Base-by-base conservation (phyloP, 306 rosid genomes). In the Acmispon strigosus region DNA sequence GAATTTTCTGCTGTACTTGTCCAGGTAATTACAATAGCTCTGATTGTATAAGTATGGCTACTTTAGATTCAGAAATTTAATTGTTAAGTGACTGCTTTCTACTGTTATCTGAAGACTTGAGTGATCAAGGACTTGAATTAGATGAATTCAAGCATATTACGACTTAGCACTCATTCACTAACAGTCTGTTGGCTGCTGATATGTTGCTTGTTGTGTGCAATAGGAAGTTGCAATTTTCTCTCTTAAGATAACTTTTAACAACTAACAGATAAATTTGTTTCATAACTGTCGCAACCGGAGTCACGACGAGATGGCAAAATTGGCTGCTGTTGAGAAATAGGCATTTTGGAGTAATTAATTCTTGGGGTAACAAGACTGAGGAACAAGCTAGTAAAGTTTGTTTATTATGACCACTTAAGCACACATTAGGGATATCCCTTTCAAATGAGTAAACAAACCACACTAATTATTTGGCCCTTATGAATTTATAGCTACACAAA, bases 1-100 rank as follows among this genome's bases (percentile, higher is more conserved):
- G 11, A 72, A 70, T 72, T 90, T 93, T 76, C 60, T 82, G 56
- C 69, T 90, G 59, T 82, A 86, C 84, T 80, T 90, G 70, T 75
- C 94, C 14, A 85, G 97, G 97, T 93, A 90, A 45, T 51, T 55
- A 10, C 62, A 66, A 22, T 50, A 50, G 67, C 22, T 27, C 41
- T 11, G 42, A 16, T 78, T 18, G 7, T 39, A 32, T 37, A 36
- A 15, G 48, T 27, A 71, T 77, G 34, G 7, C 13, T 53, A 47
- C 15, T 67, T 22, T 49, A 54, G 15, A 47, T 13, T 72, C 27
- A 5, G 4, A 14, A 44, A 7, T 8, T 70, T 73, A n/a, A 54
- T 45, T 59, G 29, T 8, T 34, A 14, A 60, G 69, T 39, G 45
- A 52, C 64, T 32, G 7, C 45, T 48, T 50, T 34, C 36, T 22